Evolutionary conservation across 192 early-diverging fungal species (phyloP).

Genomic region (Phlyctochytrium bullatum): DNA sequence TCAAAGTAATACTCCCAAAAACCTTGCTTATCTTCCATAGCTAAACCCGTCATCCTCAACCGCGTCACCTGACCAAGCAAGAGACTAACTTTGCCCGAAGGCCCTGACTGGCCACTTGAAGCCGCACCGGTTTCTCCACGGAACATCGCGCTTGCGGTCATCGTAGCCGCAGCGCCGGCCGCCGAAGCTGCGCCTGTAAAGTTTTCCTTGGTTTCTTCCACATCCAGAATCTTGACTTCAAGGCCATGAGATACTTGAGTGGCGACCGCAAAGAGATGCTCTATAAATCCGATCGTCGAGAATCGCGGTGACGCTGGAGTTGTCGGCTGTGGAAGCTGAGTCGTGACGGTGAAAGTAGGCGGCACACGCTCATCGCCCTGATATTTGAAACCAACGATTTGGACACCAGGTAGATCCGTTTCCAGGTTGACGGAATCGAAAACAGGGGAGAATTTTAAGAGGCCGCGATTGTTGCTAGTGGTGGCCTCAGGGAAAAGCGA

Average conservation of each 20-base stretch:
- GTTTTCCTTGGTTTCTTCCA: background rate
- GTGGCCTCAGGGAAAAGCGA: slow-evolving; percentile 71
- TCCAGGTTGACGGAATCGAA: background rate
- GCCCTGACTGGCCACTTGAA: background rate
- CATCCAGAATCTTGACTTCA: slow-evolving; percentile 4
- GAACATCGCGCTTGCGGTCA: background rate
- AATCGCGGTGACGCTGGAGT: slow-evolving; percentile 3
- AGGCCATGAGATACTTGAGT: slow-evolving; percentile 6
- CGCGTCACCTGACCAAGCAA: slow-evolving; percentile 5
- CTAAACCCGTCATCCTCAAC: slow-evolving; percentile 13
- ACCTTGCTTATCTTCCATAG: slow-evolving; percentile 7
- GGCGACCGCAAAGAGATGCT: slow-evolving; percentile 16
- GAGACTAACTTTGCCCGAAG: background rate
- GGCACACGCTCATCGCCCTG: background rate
- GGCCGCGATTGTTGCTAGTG: slow-evolving; percentile 75
- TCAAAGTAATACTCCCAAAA: slow-evolving; percentile 17
- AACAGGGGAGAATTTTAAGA: slow-evolving; percentile 44
- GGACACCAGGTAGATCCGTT: background rate
- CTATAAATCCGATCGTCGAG: slow-evolving; percentile 9
- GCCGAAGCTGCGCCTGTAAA: background rate
- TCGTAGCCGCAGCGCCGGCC: background rate
- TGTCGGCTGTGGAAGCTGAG: background rate
- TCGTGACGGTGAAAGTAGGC: background rate
- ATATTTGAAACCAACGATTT: slow-evolving; percentile 13
- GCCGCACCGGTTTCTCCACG: background rate